A percentile compares a stretch with the other conserved stretches of the same genome.
Evolutionary conservation across 2,329 filamentous ascomycete species (phyloP).

Genomic region (Clathrospora elynae): DNA sequence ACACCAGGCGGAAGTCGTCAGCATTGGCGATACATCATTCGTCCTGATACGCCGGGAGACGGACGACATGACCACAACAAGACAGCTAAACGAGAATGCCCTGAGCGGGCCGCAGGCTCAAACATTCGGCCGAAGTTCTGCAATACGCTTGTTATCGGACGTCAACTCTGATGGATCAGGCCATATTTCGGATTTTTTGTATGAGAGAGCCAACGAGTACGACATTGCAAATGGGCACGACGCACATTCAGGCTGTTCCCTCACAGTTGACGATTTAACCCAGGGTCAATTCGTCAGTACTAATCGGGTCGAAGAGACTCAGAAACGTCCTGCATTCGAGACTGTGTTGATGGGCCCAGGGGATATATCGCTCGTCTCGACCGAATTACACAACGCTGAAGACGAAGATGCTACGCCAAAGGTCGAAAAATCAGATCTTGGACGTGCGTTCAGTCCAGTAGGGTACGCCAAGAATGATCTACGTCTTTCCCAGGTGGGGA

Average conservation of each 20-base stretch:
- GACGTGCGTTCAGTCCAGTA: constrained; percentile 6
- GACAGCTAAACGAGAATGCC: background rate
- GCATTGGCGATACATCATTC: constrained; percentile 1
- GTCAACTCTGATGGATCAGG: background rate
- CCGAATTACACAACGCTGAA: constrained; percentile 10
- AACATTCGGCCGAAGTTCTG: background rate
- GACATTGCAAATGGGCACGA: background rate
- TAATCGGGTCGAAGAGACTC: background rate
- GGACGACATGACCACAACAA: background rate
- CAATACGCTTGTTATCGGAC: background rate
- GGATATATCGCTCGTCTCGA: constrained; percentile 36
- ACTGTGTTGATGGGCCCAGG: constrained; percentile 30
- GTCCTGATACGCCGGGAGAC: background rate
- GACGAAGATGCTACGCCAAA: constrained; percentile 12
- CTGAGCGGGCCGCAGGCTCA: background rate
- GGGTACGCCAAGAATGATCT: constrained; percentile 22
- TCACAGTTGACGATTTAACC: no score
- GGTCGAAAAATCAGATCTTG: constrained; percentile 2
- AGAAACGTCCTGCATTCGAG: constrained; percentile 25
- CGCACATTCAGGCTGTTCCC: no score
- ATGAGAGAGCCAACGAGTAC: background rate
- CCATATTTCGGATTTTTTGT: background rate
- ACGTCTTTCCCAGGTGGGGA: constrained; percentile 11
- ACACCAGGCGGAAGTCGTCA: background rate
- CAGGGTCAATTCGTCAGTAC: no score